Base-by-base conservation (phyloP, 208 protist genomes). In the Acanthamoeba healyi region DNA sequence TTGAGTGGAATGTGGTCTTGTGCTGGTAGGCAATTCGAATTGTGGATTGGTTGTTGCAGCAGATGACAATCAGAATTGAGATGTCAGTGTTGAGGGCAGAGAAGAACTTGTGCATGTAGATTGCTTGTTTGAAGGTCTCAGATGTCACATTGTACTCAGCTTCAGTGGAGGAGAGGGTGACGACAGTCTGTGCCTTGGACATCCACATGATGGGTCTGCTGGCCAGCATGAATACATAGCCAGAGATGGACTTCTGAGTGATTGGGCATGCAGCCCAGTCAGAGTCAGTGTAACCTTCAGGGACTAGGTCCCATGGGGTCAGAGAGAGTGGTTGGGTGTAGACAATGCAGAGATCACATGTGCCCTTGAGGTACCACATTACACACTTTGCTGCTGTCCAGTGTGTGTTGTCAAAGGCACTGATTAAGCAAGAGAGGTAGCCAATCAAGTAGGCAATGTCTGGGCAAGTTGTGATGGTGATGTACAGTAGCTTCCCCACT, bases 41-140 rank as follows among this genome's bases (percentile, higher is more conserved):
- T 42, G 84, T 1, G 34, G 26, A 67, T 34, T 91, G 84, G 29
- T 91, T 91, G 19, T 90, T 19, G 24, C 70, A 42, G n/a, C 26
- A 42, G 40, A 91, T 17, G 10, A n/a, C 34, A 17, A 42, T 42
- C 4, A 2, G 49, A 15, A 14, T 15, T 0, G 17, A 22, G 19
- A 40, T 1, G 42, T 44, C 2, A 49, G 22, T 19, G 61, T 0
- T 44, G 10, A 46, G n/a, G 12, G 22, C 44, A 0, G 1, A 0
- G 12, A 46, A 34, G n/a, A 70, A 70, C 63, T 70, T 70, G 32
- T 1, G 12, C 12, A 70, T 10, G 12, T 70, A 70, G 32, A 70
- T n/a, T 1, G 63, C 63, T 22, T 70, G 63, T 19, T 70, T 70
- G 0, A 24, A 32, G 1, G n/a, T 4, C 2, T 70, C 32, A 9